Base-by-base conservation (phyloP, 306 rosid genomes). In the Prosopis cineraria region DNA sequence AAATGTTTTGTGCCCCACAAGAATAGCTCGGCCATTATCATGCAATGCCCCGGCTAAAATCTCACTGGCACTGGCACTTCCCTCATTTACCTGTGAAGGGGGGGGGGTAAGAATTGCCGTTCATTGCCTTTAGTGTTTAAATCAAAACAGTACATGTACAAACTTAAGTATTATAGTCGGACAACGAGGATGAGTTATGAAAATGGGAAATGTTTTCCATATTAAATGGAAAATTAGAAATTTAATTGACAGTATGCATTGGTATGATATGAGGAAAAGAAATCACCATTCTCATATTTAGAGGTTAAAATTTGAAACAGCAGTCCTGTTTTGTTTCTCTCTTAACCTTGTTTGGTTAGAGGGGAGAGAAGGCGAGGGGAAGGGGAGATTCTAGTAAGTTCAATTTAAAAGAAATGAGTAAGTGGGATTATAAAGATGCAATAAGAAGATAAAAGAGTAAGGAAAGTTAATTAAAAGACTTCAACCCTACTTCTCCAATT, bases 61-160 rank as follows among this genome's bases (percentile, higher is more conserved):
- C 86, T 95, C 98, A 24, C 98, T 95, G 62, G 98, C 98, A 82
- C 98, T 95, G 17, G 98, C 98, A 44, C 98, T 95, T 82, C 98
- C 96, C 86, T 95, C 98, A n/a, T 95, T 95, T 39, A 95, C 98
- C 98, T 95, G 25, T 52, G 59, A 20, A 20, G 1, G 29, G 25
- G 80, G 79, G 65, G 62, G n/a, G 68, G 45, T 19, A 30, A 67
- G 72, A 62, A 33, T 10, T 31, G 29, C 27, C 14, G 25, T 5
- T 40, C 67, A 63, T 72, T 55, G 13, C 68, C 12, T 20, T 29
- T 24, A 4, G 68, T 19, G 43, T 33, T n/a, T 8, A 30, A 16
- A 17, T 65, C 36, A 53, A 27, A 7, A 29, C 76, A 27, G 39
- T 13, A 24, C 72, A 13, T n/a, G 11, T 20, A 36, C 36, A 24